These are phyloP conservation scores for Trichosanthes cucumerina DNA, from an alignment of 306 rosid species.

Conservation along the genomic window DNA sequence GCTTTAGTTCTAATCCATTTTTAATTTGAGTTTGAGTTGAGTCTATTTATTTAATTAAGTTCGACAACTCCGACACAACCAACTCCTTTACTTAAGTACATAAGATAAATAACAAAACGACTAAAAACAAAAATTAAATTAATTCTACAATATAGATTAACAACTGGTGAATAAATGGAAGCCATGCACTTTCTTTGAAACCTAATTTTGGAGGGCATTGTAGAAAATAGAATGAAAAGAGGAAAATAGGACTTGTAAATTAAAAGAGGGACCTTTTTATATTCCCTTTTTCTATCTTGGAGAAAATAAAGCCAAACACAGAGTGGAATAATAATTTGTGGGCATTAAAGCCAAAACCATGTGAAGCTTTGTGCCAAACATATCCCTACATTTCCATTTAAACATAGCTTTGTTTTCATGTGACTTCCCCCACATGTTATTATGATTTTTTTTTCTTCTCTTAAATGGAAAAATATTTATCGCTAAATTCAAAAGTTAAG, in stretches of 20 bases:
- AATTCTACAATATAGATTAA: too few relatives aligned
- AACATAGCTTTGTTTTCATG: not conserved
- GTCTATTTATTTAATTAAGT: too few relatives aligned
- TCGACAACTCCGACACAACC: too few relatives aligned
- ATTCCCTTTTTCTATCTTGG: not conserved
- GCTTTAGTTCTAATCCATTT: too few relatives aligned
- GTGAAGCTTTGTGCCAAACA: conserved; percentile 3
- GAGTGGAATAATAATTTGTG: not conserved
- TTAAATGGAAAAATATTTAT: not conserved
- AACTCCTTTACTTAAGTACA: too few relatives aligned
- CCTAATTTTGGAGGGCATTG: not conserved
- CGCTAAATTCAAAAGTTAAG: not conserved
- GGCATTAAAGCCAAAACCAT: not conserved
- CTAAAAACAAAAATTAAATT: too few relatives aligned
- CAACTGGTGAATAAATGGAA: not conserved
- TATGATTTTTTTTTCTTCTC: not conserved
- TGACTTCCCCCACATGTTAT: not conserved
- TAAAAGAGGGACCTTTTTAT: not conserved
- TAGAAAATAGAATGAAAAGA: too few relatives aligned
- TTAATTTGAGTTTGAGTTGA: too few relatives aligned
- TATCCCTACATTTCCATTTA: not conserved
- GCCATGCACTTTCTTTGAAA: not conserved
- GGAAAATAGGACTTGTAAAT: too few relatives aligned
- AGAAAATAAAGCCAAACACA: not conserved
- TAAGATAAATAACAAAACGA: too few relatives aligned